phyloP scores from a whole-genome alignment of 306 rosid species.

The Lathyrus tuberosus region DNA sequence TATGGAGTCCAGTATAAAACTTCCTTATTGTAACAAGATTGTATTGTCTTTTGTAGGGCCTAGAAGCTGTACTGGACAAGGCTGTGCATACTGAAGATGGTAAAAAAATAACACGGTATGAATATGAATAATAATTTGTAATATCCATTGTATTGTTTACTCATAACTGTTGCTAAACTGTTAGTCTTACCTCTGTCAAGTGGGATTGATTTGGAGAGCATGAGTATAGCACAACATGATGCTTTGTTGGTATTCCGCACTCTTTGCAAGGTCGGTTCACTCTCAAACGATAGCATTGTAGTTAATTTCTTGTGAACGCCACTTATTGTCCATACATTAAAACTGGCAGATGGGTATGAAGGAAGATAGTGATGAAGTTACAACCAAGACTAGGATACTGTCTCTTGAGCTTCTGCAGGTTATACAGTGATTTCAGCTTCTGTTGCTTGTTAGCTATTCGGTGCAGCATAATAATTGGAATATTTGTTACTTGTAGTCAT shows the following conservation, averaged over 20 bases:
- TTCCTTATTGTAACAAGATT: constrained; percentile 37
- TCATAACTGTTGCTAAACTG: constrained; percentile 39
- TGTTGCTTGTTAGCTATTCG: constrained; percentile 13
- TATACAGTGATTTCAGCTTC: constrained; percentile 44
- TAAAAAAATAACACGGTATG: constrained; percentile 91
- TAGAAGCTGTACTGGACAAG: constrained; percentile 97
- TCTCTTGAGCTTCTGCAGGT: constrained; percentile 99
- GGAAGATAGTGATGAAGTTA: constrained; percentile 94
- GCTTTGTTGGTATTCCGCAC: constrained; percentile 96
- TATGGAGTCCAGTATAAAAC: constrained; percentile 9
- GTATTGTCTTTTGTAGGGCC: constrained; percentile 64
- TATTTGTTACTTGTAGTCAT: constrained; percentile 34
- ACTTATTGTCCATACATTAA: constrained; percentile 37
- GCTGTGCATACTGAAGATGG: constrained; percentile 98
- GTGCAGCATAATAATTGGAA: constrained; percentile 24
- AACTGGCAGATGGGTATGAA: constrained; percentile 94
- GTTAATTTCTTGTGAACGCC: constrained; percentile 34
- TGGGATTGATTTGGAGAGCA: constrained; percentile 97
- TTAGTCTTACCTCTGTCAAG: constrained; percentile 50
- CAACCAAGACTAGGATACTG: constrained; percentile 87
- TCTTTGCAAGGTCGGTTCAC: constrained; percentile 90
- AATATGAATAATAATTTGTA: constrained; percentile 31
- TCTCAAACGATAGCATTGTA: constrained; percentile 35
- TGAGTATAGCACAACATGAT: constrained; percentile 84
- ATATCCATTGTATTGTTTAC: constrained; percentile 28